Evolutionary conservation across 306 rosid species (phyloP).

Genomic region (Glycine tomentella): DNA sequence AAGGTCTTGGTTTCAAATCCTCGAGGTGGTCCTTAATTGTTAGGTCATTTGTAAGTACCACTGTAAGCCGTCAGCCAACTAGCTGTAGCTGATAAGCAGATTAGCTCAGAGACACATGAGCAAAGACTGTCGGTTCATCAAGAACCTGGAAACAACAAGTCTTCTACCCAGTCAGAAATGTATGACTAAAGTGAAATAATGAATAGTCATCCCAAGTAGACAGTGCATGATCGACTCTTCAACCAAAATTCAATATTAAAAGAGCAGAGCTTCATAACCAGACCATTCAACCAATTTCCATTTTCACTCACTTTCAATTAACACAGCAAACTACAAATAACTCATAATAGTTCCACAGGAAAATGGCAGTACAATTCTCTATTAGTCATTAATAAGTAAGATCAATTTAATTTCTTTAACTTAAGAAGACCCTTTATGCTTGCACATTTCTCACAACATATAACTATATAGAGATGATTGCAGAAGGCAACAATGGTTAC

Average conservation of each 20-base stretch:
- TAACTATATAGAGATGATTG: neutral
- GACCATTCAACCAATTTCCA: neutral
- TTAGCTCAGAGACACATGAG: neutral
- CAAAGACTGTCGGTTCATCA: constrained; percentile 28
- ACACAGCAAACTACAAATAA: constrained; percentile 24
- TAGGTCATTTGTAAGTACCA: neutral
- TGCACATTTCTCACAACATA: constrained; percentile 4
- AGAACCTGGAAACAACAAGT: constrained; percentile 16
- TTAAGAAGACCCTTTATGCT: constrained; percentile 8
- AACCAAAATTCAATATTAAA: constrained; percentile 13
- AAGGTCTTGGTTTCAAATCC: constrained; percentile 13
- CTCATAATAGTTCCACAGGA: constrained; percentile 21
- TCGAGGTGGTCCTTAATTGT: neutral
- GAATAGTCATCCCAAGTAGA: constrained; percentile 19
- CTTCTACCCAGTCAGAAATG: constrained; percentile 8
- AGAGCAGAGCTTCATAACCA: neutral
- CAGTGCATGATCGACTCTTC: constrained; percentile 15
- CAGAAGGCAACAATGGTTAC: neutral
- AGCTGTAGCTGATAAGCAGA: constrained; percentile 15
- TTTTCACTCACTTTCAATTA: constrained; percentile 15
- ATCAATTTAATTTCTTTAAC: neutral
- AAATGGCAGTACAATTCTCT: neutral
- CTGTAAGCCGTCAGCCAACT: neutral
- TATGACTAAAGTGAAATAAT: constrained; percentile 25
- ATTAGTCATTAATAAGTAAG: constrained; percentile 15